Base-by-base conservation (phyloP, 2,329 filamentous ascomycete genomes). In the Thermomyces lanuginosus region DNA sequence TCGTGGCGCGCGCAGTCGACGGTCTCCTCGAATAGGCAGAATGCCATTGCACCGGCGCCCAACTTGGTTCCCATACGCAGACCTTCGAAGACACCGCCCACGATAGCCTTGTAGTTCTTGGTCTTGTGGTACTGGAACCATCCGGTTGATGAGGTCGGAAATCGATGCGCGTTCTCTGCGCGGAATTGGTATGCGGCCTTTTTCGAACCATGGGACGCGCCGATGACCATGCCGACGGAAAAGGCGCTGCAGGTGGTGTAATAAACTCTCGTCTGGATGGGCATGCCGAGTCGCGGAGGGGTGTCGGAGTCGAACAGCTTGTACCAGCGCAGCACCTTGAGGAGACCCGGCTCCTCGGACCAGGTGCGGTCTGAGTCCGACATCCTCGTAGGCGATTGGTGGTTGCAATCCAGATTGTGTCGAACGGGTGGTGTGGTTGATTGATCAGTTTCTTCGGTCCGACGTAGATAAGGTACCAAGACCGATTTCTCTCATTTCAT, bases 41-140 rank as follows among this genome's bases (percentile, higher is more conserved):
- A 89, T 26, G 77, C 58, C 10, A 70, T 66, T 2, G 72, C 78
- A 68, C 84, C 84, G 23, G 76, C 58, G 4, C 70, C 69, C 4
- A 91, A 63, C 39, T 68, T 72, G 16, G 58, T 48, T 1, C 77
- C 83, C 64, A 89, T 80, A 38, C 67, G 72, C 26, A 81, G 41
- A 0, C 82, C 89, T 44, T 92, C 82, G 27, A 70, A 70, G 10
- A 91, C 59, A 1, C 78, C 86, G 4, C 77, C 79, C 12, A 77
- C 66, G 42, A 80, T 74, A 27, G 77, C 68, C 43, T 82, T 72
- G 58, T 98, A 95, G 55, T 92, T 95, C 55, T 95, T 95, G 48
- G 73, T 81, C 57, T 93, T 93, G 61, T 95, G 86, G 54, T 98
- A 98, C n/a, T 95, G 69, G 49, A 86, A 98, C 89, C 89, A 98